phyloP scores from a whole-genome alignment of 2,329 filamentous ascomycete species.

The Diaporthe sp. region DNA sequence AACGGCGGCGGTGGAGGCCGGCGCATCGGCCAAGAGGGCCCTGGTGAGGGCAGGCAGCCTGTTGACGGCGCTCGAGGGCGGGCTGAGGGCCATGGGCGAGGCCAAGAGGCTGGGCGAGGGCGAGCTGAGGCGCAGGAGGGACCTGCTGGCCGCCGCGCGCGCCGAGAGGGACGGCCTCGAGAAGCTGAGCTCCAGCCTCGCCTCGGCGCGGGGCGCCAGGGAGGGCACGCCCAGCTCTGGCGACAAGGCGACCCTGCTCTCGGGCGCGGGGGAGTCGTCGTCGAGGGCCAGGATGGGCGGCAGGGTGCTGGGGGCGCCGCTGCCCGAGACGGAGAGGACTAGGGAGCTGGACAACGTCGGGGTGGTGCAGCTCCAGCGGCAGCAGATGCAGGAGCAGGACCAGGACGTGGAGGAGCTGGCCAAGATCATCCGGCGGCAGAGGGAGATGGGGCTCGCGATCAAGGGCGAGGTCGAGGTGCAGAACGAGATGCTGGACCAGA shows the following conservation, averaged over 20 bases:
- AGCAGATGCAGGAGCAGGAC: conserved; percentile 83
- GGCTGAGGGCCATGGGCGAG: conserved; percentile 71
- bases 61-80: conserved; percentile 75
- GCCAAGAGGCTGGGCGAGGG: conserved; percentile 75
- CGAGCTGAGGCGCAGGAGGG: conserved; percentile 78
- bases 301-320: conserved; percentile 79
- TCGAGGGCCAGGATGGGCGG: conserved; percentile 58
- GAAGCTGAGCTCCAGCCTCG: conserved; percentile 73
- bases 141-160: conserved; percentile 77
- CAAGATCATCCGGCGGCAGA: conserved; percentile 79
- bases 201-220: conserved; percentile 54
- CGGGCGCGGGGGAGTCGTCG: conserved; percentile 48
- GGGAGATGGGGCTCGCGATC: conserved; percentile 83
- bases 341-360: conserved; percentile 83
- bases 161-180: conserved; percentile 85
- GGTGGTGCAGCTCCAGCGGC: conserved; percentile 79
- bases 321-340: conserved; percentile 82
- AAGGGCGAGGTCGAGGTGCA: conserved; percentile 80
- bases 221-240: conserved; percentile 63
- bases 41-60: conserved; percentile 78
- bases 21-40: conserved; percentile 80
- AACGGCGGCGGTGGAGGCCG: conserved; percentile 70
- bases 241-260: conserved; percentile 66
- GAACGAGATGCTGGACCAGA: conserved; percentile 76
- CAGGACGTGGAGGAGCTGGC: conserved; percentile 77